A percentile compares a stretch with the other conserved stretches of the same genome.
Conservation (phyloP, 2,329 filamentous ascomycete genomes). For the Verticillium longisporum region DNA sequence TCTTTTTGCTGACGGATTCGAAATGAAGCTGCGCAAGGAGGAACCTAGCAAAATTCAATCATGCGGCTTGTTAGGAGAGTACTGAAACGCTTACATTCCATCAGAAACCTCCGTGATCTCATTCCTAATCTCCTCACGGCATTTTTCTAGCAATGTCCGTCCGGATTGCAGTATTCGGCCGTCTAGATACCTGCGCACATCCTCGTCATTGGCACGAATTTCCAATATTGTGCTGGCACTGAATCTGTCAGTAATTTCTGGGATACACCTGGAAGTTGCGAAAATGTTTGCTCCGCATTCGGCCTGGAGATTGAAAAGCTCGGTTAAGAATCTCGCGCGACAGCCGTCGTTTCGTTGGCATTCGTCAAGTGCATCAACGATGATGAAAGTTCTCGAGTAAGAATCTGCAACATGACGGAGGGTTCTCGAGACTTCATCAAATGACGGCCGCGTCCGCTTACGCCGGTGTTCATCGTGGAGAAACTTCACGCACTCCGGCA, state of each 20-base stretch:
- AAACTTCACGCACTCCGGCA: not conserved
- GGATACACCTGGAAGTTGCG: slow-evolving; percentile 6
- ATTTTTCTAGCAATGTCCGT: slow-evolving; percentile 9
- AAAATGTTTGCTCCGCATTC: slow-evolving; percentile 4
- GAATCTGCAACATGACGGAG: slow-evolving; percentile 1
- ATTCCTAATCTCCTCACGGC: not conserved
- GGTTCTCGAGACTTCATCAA: slow-evolving; percentile 12
- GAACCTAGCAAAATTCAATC: slow-evolving; percentile 7
- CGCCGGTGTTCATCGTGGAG: not conserved
- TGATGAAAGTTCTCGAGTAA: slow-evolving; percentile 11
- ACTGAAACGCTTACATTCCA: not conserved
- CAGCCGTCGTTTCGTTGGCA: slow-evolving; percentile 1
- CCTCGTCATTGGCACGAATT: slow-evolving; percentile 23
- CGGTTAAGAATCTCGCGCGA: not conserved
- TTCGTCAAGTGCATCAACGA: slow-evolving; percentile 21
- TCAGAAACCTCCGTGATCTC: slow-evolving; percentile 8
- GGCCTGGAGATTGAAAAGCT: not conserved
- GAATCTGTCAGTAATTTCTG: slow-evolving; percentile 1
- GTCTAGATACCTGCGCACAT: slow-evolving; percentile 22
- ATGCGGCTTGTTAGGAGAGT: not conserved
- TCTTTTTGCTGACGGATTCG: not conserved
- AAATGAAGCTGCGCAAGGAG: not conserved
- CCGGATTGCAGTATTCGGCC: slow-evolving; percentile 13
- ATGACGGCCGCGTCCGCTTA: slow-evolving; percentile 13
- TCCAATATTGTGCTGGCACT: slow-evolving; percentile 12